Evolutionary conservation across 345 rosid species (phyloP).

Genomic region (Noccaea caerulescens): DNA sequence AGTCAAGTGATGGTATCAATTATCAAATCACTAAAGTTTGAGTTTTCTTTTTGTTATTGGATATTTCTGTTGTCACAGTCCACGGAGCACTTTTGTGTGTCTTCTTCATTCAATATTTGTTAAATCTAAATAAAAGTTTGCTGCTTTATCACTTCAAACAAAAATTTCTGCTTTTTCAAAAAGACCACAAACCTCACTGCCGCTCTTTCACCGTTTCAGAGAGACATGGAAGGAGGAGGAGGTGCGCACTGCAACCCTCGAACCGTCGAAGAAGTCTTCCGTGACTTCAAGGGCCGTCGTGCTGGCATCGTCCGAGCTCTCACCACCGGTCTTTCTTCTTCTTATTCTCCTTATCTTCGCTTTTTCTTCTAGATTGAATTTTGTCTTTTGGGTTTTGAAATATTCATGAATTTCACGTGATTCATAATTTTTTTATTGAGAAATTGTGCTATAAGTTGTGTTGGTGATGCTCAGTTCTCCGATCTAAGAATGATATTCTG

Average conservation of each 20-base stretch:
- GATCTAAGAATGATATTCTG: constrained; percentile 2
- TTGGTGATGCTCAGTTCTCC: constrained; percentile 2
- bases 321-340: constrained; percentile 55
- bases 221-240: constrained; percentile 32
- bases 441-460: not conserved
- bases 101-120: not conserved
- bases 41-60: too few relatives aligned
- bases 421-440: not conserved
- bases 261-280: constrained; percentile 79
- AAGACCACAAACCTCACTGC: constrained; percentile 3
- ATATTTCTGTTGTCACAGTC: constrained; percentile 22
- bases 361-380: not conserved
- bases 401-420: not conserved
- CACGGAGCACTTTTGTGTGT: constrained; percentile 8
- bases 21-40: too few relatives aligned
- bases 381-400: not conserved
- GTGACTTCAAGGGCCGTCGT: constrained; percentile 82
- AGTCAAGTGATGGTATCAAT: too few relatives aligned
- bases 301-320: constrained; percentile 77
- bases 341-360: not conserved
- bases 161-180: not conserved
- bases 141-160: constrained; percentile 28
- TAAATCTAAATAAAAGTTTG: not conserved
- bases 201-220: constrained; percentile 15
- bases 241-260: constrained; percentile 61